Base-by-base conservation (phyloP, 495 filamentous ascomycete species). In the Neurospora sp. region DNA sequence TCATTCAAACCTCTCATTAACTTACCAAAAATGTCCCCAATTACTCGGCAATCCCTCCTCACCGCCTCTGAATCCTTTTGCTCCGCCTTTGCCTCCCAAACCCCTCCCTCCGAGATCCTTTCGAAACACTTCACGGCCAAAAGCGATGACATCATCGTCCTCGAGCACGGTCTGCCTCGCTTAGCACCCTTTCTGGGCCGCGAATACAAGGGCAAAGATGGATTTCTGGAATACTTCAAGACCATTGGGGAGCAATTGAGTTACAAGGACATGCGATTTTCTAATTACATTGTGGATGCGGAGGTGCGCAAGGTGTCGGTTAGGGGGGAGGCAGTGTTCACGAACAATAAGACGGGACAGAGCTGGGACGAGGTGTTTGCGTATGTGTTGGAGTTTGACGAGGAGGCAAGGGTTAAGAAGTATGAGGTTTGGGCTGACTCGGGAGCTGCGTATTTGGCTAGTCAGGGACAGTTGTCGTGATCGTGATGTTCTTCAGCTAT, bases 381-480 rank as follows among this genome's bases (percentile, higher is more conserved):
- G 12, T 91, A 91, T 78, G 80, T 85, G 40, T 75, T 91, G 41
- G 79, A 70, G 53, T 81, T 90, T 72, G 85, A 84, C 27, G 78
- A 77, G 10, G 69, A 72, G 69, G 68, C 80, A 18, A 87, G 83
- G 76, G 81, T 90, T 12, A 74, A 73, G 31, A 83, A 81, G 72
- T 91, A 89, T 80, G 82, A 85, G 73, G 82, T 91, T 42, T 91
- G 89, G 89, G 89, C 87, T 38, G 89, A 91, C 83, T 87, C 87
- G 3, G 89, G 89, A 12, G 89, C 89, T 38, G 88, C 87, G 27
- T 89, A 88, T 83, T 79, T 91, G 72, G 89, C 89, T 22, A 80
- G 83, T 45, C 72, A 76, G 41, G 89, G 88, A 69, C 71, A 78
- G 73, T 80, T 89, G 75, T 72, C 73, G 38, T 74, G 53, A 65